Conservation (phyloP, 1,284 basidiomycete genomes). For the Neotropicomus parvogracilis region DNA sequence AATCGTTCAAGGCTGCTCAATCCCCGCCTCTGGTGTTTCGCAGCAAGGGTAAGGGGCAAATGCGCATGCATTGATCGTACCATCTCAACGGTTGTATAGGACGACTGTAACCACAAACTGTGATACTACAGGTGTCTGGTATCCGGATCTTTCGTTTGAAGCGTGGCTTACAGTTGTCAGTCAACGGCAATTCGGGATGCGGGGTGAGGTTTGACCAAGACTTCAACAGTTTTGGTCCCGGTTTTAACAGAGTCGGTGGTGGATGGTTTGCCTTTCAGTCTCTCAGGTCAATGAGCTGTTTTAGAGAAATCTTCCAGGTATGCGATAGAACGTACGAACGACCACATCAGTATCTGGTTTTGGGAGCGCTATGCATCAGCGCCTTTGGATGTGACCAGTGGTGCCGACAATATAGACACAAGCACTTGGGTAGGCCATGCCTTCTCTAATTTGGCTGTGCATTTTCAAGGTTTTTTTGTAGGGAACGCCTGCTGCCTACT, state of each 20-base stretch:
- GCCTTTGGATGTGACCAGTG: constrained; percentile 31
- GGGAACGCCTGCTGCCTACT: constrained; percentile 38
- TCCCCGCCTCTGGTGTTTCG: constrained; percentile 21
- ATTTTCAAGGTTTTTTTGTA: constrained; percentile 24
- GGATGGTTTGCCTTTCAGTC: constrained; percentile 34
- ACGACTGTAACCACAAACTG: constrained; percentile 31
- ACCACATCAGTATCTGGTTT: constrained; percentile 40
- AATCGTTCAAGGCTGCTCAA: constrained; percentile 19
- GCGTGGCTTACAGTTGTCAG: constrained; percentile 12
- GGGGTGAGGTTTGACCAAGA: constrained; percentile 38
- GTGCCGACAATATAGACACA: constrained; percentile 28
- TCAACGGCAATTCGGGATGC: constrained; percentile 45
- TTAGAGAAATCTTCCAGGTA: constrained; percentile 23
- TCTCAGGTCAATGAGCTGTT: too few species aligned
- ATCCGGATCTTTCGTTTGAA: background rate
- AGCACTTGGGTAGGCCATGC: constrained; percentile 31
- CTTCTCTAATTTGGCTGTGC: background rate
- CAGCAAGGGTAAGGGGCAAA: constrained; percentile 22
- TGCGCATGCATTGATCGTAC: background rate
- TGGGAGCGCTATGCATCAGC: constrained; percentile 35
- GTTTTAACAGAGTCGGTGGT: constrained; percentile 41
- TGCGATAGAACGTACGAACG: constrained; percentile 38
- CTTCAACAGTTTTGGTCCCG: constrained; percentile 37
- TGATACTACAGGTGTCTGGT: constrained; percentile 30
- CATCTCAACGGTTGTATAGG: constrained; percentile 8